Percentiles rank a stretch among this genome's conserved stretches.
phyloP scores from a whole-genome alignment of 2,329 filamentous ascomycete genomes.

The Ceratocystis alfenasii region DNA sequence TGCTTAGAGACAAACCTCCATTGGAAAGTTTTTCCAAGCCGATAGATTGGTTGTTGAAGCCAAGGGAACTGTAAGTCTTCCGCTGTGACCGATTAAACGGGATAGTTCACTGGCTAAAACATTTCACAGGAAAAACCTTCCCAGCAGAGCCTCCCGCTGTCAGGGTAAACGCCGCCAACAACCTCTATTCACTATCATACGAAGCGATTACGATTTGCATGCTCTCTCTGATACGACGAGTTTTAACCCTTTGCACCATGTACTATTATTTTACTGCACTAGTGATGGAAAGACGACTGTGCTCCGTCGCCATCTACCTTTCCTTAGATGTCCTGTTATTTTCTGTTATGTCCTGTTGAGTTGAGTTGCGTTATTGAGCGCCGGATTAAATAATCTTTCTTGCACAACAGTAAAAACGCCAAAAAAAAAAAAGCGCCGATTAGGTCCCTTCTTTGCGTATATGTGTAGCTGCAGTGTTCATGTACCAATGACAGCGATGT shows the following conservation, averaged over 20 bases:
- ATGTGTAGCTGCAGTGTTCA: neutral
- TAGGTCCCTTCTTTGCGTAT: neutral
- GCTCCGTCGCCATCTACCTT: neutral
- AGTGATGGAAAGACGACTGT: neutral
- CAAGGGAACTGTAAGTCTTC: constrained; percentile 18
- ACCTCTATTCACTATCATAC: neutral
- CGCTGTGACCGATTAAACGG: neutral
- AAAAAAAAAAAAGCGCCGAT: neutral
- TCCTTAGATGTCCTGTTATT: constrained; percentile 8
- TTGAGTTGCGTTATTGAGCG: neutral
- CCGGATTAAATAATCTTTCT: neutral
- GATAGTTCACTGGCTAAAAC: neutral
- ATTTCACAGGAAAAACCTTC: constrained; percentile 15
- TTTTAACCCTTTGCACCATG: constrained; percentile 19
- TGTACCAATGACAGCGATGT: neutral
- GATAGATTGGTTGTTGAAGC: constrained; percentile 80
- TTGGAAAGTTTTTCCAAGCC: constrained; percentile 89
- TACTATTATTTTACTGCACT: constrained; percentile 15
- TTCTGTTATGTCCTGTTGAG: neutral
- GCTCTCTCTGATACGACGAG: constrained; percentile 12
- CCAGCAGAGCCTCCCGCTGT: constrained; percentile 16
- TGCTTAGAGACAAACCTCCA: constrained; percentile 76
- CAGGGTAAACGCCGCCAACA: neutral
- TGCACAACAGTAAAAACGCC: neutral
- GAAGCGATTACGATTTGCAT: neutral